These are phyloP conservation scores for Leishmania aethiopica DNA, from an alignment of 208 protist species.

Conservation along the genomic window DNA sequence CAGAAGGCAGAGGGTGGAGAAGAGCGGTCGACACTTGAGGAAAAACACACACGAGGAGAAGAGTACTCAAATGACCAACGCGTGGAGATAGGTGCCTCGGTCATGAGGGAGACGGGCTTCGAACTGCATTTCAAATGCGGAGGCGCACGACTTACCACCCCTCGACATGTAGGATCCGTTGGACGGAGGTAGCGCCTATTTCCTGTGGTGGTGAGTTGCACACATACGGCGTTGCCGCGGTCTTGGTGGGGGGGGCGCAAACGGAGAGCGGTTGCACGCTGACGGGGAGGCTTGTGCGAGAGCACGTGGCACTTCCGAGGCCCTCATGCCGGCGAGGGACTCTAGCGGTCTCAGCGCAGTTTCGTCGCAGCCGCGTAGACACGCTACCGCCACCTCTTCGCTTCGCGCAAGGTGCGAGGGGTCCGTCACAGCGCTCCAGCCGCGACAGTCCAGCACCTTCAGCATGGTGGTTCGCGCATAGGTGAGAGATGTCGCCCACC, in stretches of 20 bases:
- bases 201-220: background rate
- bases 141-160: background rate
- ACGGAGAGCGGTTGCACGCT: background rate
- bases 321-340: constrained; percentile 9
- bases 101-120: background rate
- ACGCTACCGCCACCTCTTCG: constrained; percentile 1
- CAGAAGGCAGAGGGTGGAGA: background rate
- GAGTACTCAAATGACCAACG: background rate
- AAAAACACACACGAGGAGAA: background rate
- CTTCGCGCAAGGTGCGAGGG: constrained; percentile 5
- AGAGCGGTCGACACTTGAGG: no score
- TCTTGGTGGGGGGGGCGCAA: background rate
- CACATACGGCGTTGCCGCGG: no score
- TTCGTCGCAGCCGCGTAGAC: constrained; percentile 11
- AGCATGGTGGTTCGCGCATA: background rate
- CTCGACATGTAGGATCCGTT: background rate
- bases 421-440: constrained; percentile 19
- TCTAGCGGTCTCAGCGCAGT: constrained; percentile 5
- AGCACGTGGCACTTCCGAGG: constrained; percentile 1
- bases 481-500: constrained; percentile 3
- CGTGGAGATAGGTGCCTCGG: background rate
- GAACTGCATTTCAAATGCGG: background rate
- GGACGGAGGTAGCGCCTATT: background rate
- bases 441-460: constrained; percentile 11
- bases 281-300: background rate